phyloP scores from a whole-genome alignment of 306 rosid species.

The Medicago lupulina region DNA sequence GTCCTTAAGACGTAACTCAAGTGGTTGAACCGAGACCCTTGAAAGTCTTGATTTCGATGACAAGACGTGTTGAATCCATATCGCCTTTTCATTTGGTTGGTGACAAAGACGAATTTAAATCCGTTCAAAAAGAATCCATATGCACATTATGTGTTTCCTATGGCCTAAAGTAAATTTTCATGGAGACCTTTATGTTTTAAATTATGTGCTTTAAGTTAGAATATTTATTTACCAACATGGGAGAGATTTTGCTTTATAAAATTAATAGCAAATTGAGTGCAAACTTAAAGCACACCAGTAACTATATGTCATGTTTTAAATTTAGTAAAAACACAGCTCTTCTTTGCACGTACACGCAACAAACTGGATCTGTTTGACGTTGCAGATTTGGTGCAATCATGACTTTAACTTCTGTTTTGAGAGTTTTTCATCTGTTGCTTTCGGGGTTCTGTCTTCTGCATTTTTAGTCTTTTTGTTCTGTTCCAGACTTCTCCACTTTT shows the following conservation, averaged over 20 bases:
- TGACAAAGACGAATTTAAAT: too few species aligned
- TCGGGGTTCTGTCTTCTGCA: background rate
- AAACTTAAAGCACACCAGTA: background rate
- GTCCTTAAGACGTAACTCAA: too few species aligned
- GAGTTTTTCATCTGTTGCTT: background rate
- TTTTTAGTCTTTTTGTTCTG: too few species aligned
- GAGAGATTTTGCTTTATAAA: too few species aligned
- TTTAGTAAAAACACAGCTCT: background rate
- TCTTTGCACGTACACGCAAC: background rate
- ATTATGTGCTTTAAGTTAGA: background rate
- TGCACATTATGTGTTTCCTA: background rate
- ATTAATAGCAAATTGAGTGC: background rate
- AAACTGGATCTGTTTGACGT: background rate
- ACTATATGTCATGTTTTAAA: background rate
- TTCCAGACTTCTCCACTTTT: too few species aligned
- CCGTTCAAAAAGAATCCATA: background rate
- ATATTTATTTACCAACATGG: too few species aligned
- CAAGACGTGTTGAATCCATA: too few species aligned
- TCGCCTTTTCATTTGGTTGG: too few species aligned
- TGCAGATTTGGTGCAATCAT: background rate
- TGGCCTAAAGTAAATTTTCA: background rate
- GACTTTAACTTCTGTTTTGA: background rate
- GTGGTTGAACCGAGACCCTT: too few species aligned
- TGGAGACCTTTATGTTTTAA: background rate
- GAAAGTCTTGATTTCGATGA: too few species aligned